Evolutionary conservation across 2,329 filamentous ascomycete genomes (phyloP).

Genomic region (Penicillium psychrosexuale): DNA sequence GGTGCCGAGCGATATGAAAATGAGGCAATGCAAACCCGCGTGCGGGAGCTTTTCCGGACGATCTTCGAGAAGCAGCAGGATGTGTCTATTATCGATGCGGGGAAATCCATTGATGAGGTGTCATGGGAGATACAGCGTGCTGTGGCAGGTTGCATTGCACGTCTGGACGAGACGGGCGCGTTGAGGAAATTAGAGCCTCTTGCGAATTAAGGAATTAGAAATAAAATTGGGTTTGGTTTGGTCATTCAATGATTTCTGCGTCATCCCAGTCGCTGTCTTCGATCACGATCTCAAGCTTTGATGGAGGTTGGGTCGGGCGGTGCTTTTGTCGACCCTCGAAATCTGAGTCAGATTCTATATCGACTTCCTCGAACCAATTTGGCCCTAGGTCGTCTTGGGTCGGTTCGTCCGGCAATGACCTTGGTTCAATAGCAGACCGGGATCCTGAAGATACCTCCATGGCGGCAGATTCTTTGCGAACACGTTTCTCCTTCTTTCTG

Average conservation of each 20-base stretch:
- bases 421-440: constrained; percentile 12
- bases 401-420: constrained; percentile 12
- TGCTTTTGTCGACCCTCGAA: constrained; percentile 8
- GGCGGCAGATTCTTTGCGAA: constrained; percentile 22
- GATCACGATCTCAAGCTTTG: constrained; percentile 45
- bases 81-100: constrained; percentile 56
- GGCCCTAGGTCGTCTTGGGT: constrained; percentile 28
- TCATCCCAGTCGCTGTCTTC: constrained; percentile 57
- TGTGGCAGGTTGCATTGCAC: constrained; percentile 30
- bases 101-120: constrained; percentile 51
- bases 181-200: constrained; percentile 36
- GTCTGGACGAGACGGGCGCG: constrained; percentile 33
- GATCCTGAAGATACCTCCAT: not conserved
- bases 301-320: constrained; percentile 9
- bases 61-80: constrained; percentile 49
- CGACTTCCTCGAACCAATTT: constrained; percentile 35
- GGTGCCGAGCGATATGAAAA: constrained; percentile 88
- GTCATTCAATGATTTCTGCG: constrained; percentile 43
- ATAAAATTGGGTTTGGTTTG: constrained; percentile 8
- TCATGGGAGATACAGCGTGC: constrained; percentile 38
- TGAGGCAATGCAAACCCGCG: constrained; percentile 73
- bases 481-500: constrained; percentile 54
- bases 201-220: constrained; percentile 14
- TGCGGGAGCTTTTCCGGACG: constrained; percentile 68
- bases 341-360: constrained; percentile 29